Base-by-base conservation (phyloP, 306 rosid species). In the Carpinus viminea region DNA sequence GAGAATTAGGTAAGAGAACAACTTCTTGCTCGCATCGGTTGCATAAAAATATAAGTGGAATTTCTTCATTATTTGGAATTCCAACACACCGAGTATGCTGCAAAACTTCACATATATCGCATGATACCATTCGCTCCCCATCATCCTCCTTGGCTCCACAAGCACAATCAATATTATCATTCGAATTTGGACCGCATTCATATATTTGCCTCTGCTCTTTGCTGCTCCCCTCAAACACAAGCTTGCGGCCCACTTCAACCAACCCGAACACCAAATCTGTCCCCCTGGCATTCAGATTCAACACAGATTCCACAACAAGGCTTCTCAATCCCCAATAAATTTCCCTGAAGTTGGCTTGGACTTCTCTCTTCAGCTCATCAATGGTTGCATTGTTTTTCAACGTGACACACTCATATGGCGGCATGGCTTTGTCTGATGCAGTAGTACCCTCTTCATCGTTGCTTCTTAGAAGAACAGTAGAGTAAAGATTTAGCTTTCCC, bases 141-240 rank as follows among this genome's bases (percentile, higher is more conserved):
- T 92, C 98, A 38, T 92, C 97, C 10, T 92, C 98, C 60, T 79
- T 88, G 2, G 96, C 88, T 52, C 98, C 98, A 87, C 98, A 92
- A 56, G 47, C 70, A 74, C 98, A 91, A 1, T 90, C 88, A 83
- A 95, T 86, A 43, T 31, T 31, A 31, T 31, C 2, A 31, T 31
- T 31, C 34, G 34, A 31, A 6, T 77, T 85, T 11, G 78, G 83
- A 26, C 89, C 88, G 78, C 45, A 43, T 72, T 90, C 97, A 73
- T 26, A 79, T 0, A 90, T 62, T 68, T 83, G 76, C 21, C 75
- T 79, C 61, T 62, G 50, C 21, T 62, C 83, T 53, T 72, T 78
- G 73, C 8, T 34, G 55, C 79, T 83, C 12, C 96, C 91, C 46
- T 87, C 82, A 52, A 91, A 50, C 11, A 92, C 82, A 54, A 95